Evolutionary conservation across 2,329 filamentous ascomycete species (phyloP).

Genomic region (Chaetomium strumarium): DNA sequence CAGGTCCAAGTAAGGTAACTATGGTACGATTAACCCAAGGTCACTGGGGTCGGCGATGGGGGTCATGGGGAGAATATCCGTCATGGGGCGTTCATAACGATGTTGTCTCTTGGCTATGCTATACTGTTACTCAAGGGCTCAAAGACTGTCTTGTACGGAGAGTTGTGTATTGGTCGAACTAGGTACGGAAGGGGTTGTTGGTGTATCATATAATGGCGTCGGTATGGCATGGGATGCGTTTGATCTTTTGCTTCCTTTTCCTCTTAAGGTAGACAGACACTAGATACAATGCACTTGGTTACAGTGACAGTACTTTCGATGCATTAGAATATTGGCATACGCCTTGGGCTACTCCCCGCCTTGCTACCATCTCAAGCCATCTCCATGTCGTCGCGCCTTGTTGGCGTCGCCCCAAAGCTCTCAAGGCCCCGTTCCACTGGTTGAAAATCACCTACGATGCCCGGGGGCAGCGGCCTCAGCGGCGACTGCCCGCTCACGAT

Average conservation of each 20-base stretch:
- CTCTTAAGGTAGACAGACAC: slow-evolving; percentile 2
- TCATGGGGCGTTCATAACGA: neutral
- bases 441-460: slow-evolving; percentile 23
- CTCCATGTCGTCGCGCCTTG: slow-evolving; percentile 27
- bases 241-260: slow-evolving; percentile 18
- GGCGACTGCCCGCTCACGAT: slow-evolving; percentile 27
- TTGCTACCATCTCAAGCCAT: slow-evolving; percentile 1
- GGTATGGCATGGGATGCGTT: slow-evolving; percentile 17
- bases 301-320: neutral
- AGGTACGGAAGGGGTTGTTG: neutral
- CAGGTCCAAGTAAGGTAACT: slow-evolving; percentile 52
- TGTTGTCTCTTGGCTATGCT: too few relatives aligned
- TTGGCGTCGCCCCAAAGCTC: slow-evolving; percentile 42
- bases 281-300: slow-evolving; percentile 6
- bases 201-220: slow-evolving; percentile 28
- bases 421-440: slow-evolving; percentile 39
- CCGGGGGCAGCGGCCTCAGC: slow-evolving; percentile 25
- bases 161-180: neutral
- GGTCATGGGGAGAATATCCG: neutral
- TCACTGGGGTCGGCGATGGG: neutral
- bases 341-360: neutral
- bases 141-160: too few relatives aligned
- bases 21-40: neutral
- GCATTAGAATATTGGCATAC: too few relatives aligned
- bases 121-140: too few relatives aligned